phyloP scores from a whole-genome alignment of 2,329 filamentous ascomycete species.

The Penicillium palitans region DNA sequence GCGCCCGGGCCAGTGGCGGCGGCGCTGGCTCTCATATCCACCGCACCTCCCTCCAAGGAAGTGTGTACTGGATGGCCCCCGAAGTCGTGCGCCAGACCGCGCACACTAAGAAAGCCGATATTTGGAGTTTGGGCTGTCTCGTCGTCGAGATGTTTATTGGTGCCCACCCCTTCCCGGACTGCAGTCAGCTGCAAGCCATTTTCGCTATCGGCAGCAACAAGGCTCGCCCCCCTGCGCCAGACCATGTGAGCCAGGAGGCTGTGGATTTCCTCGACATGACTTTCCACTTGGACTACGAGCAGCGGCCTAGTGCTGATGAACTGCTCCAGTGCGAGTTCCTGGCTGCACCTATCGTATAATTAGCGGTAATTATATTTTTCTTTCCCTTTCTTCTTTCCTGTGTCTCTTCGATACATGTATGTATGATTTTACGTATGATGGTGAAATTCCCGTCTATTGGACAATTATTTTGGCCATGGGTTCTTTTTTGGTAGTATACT shows the following conservation, averaged over 20 bases:
- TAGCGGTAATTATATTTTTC: neutral
- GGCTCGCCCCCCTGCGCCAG: conserved; percentile 84
- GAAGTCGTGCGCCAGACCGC: conserved; percentile 98
- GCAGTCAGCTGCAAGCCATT: conserved; percentile 94
- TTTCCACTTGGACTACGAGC: conserved; percentile 93
- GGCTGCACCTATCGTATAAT: conserved; percentile 62
- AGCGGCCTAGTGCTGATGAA: conserved; percentile 88
- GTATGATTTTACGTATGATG: conserved; percentile 22
- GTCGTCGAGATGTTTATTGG: conserved; percentile 99
- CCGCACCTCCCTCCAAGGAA: conserved; percentile 81
- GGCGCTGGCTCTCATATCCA: conserved; percentile 47
- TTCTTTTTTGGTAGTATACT: conserved; percentile 3
- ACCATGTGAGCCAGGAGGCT: conserved; percentile 80
- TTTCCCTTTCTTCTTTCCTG: neutral
- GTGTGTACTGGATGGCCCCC: conserved; percentile 99
- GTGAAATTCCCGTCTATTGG: neutral
- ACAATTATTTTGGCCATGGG: neutral
- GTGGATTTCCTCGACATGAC: conserved; percentile 80
- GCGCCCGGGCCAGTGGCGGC: conserved; percentile 41
- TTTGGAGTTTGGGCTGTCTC: conserved; percentile 95
- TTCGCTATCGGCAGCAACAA: conserved; percentile 95
- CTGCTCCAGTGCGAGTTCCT: conserved; percentile 81
- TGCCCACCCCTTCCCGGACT: conserved; percentile 92
- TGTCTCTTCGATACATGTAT: conserved; percentile 6
- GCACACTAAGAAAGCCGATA: conserved; percentile 97